These are phyloP conservation scores for Melanomma pulvis-pyrius DNA, from an alignment of 495 filamentous ascomycete genomes.

Conservation along the genomic window DNA sequence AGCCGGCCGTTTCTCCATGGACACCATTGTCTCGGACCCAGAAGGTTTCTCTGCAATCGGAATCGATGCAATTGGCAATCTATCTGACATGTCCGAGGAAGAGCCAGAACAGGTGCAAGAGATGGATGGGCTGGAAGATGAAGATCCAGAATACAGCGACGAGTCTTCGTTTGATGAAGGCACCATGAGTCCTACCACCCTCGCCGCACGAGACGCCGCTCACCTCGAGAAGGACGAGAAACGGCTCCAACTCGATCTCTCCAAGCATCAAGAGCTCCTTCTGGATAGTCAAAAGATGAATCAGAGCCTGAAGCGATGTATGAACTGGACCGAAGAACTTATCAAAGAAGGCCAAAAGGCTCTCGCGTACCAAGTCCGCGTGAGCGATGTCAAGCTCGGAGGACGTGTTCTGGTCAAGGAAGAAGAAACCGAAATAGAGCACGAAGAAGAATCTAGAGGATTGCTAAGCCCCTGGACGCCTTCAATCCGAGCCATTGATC, in stretches of 20 bases:
- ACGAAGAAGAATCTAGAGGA: constrained; percentile 15
- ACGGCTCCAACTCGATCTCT: constrained; percentile 76
- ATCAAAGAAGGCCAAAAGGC: constrained; percentile 87
- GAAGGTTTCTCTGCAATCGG: constrained; percentile 24
- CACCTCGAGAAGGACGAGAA: constrained; percentile 67
- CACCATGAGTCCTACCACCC: constrained; percentile 49
- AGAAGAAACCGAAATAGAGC: constrained; percentile 60
- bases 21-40: constrained; percentile 22
- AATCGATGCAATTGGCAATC: constrained; percentile 17
- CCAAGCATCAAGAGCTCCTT: constrained; percentile 84
- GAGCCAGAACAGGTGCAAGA: constrained; percentile 43
- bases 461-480: constrained; percentile 37
- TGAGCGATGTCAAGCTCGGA: constrained; percentile 77
- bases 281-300: constrained; percentile 92
- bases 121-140: constrained; percentile 47
- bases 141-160: constrained; percentile 30
- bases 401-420: constrained; percentile 76
- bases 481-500: constrained; percentile 3
- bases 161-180: constrained; percentile 38
- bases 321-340: constrained; percentile 83
- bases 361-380: constrained; percentile 74
- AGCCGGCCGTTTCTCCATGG: constrained; percentile 67
- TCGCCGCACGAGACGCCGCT: constrained; percentile 51
- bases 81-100: constrained; percentile 57
- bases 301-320: constrained; percentile 83